A percentile compares a stretch with the other conserved stretches of the same genome.
Conservation (phyloP, 2,329 filamentous ascomycete species). For the Colletotrichum navitas region DNA sequence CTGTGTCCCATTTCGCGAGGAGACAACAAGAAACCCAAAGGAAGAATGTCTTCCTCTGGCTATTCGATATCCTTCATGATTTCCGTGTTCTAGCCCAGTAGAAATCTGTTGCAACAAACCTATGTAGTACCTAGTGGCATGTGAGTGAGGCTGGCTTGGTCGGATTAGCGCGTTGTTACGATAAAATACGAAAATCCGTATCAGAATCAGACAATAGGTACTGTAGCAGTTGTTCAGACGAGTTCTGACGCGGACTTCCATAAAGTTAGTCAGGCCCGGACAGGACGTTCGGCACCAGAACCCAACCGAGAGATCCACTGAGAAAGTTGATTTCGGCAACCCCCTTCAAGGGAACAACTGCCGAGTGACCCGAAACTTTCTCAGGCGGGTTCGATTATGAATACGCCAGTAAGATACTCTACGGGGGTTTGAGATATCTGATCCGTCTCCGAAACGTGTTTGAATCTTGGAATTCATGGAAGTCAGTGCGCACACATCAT, state of each 20-base stretch:
- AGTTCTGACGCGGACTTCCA: background rate
- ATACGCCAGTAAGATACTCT: background rate
- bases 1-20: no score
- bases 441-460: no score
- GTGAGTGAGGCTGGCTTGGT: no score
- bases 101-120: no score
- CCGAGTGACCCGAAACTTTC: background rate
- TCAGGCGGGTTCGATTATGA: no score
- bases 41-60: no score
- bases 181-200: background rate
- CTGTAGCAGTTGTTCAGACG: background rate
- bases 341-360: background rate
- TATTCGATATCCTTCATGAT: no score
- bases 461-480: no score
- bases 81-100: no score
- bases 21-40: no score
- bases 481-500: background rate
- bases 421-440: no score
- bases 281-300: background rate
- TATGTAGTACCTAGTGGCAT: no score
- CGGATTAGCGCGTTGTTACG: background rate
- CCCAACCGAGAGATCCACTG: background rate
- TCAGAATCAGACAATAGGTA: background rate
- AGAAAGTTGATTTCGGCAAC: background rate
- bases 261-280: background rate